Conservation (phyloP, 148 eudicot species). For the Silene conica region DNA sequence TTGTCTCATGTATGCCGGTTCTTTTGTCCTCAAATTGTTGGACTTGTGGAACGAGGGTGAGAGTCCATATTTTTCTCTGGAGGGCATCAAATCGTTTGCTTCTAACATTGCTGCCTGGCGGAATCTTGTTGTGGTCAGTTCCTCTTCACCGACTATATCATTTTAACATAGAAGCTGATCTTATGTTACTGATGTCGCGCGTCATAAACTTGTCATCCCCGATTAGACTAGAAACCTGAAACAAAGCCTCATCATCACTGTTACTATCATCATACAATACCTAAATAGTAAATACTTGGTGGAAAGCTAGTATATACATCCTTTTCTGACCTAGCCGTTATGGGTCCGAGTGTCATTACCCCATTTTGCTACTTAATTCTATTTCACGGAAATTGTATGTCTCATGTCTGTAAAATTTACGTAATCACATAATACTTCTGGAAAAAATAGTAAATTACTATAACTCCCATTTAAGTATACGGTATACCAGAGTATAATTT, state of each 20-base stretch:
- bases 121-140: constrained; percentile 81
- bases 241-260: not conserved
- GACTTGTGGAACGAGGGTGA: constrained; percentile 39
- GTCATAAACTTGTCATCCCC: not conserved
- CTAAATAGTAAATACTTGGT: not conserved
- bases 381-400: not conserved
- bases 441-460: too few relatives aligned
- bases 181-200: not conserved
- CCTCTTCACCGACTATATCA: not conserved
- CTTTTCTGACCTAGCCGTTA: not conserved
- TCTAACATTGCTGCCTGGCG: constrained; percentile 71
- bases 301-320: not conserved
- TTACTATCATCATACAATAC: not conserved
- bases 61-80: constrained; percentile 24
- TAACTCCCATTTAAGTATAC: too few relatives aligned
- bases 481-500: too few relatives aligned
- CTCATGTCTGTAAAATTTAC: not conserved
- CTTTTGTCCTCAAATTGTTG: constrained; percentile 54
- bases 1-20: constrained; percentile 78
- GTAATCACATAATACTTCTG: not conserved
- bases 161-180: not conserved
- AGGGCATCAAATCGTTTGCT: constrained; percentile 33
- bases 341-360: not conserved
- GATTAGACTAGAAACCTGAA: not conserved
- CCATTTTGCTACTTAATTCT: not conserved